Base-by-base conservation (phyloP, 371 early-diverging fungal species). In the Capniomyces stellatus region DNA sequence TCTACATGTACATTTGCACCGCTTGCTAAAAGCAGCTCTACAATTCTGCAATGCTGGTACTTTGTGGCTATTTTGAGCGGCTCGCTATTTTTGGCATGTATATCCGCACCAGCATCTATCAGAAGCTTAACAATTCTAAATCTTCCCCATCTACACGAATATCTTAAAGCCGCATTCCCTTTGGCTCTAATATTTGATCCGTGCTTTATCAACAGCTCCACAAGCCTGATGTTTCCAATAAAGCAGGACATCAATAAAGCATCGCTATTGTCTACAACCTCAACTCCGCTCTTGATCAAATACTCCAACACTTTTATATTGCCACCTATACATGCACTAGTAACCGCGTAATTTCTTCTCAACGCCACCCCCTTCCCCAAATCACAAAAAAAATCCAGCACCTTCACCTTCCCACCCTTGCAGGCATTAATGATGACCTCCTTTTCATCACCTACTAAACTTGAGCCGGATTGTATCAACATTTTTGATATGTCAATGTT, bases 101-200 rank as follows among this genome's bases (percentile, higher is more conserved):
- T 49, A 25, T 49, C 49, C n/a, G 28, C 49, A 27, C 49, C 49
- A 23, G 49, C 18, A 12, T 49, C 49, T 27, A 49, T 13, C 8
- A 49, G n/a, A 23, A 49, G 8, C n/a, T 49, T 49, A 18, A 49
- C n/a, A 24, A 49, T 49, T 23, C 29, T 49, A n/a, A 49, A 15
- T 24, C 28, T 49, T 49, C 49, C 49, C 13, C 19, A 18, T 10
- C 29, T 13, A 49, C 28, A 49, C 18, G 49, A 13, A 49, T 23
- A 29, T 8, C 23, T 6, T 27, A 49, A 6, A 13, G 27, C 18
- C 6, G 2, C 28, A 28, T 49, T 49, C 12, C 28, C n/a, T 6
- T 18, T 13, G 19, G 28, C 49, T 23, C 25, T 27, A 6, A 29
- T n/a, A 28, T 25, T 27, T 4, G 28, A 18, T 18, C 49, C 49